phyloP scores from a whole-genome alignment of 2,329 filamentous ascomycete species.

The Lachnellula occidentalis region DNA sequence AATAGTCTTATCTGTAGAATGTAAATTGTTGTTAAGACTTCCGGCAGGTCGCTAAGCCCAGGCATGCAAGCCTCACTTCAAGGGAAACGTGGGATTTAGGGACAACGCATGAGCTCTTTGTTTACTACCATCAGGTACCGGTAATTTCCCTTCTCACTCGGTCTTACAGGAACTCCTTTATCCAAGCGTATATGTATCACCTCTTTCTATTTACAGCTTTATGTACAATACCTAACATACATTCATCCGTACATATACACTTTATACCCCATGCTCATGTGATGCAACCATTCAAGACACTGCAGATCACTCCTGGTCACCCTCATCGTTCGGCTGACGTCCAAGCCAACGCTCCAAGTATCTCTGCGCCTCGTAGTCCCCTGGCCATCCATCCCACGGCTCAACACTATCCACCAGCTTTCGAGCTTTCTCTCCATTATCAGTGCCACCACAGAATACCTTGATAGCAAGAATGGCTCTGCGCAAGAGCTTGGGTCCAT shows the following conservation, averaged over 20 bases:
- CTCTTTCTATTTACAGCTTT: neutral
- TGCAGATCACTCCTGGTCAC: neutral
- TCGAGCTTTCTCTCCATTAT: conserved; percentile 13
- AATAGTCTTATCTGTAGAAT: too few species aligned
- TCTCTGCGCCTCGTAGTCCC: conserved; percentile 16
- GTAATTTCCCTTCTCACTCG: too few species aligned
- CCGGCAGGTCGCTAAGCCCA: neutral
- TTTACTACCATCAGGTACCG: too few species aligned
- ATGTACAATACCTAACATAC: neutral
- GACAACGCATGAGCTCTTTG: neutral
- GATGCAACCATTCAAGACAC: neutral
- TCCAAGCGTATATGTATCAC: neutral
- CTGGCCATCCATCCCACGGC: conserved; percentile 28
- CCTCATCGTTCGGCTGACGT: neutral
- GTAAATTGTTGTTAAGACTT: too few species aligned
- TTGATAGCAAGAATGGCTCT: conserved; percentile 21
- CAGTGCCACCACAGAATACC: conserved; percentile 14
- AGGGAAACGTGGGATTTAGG: neutral
- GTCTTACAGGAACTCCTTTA: too few species aligned
- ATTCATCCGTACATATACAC: neutral
- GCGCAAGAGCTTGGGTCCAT: conserved; percentile 15
- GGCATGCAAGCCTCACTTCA: neutral
- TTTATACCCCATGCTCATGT: neutral
- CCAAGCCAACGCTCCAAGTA: conserved; percentile 9
- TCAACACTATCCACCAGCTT: conserved; percentile 20